Percentiles rank a stretch among this genome's conserved stretches.
These are phyloP conservation scores for Alternaria arbusti DNA, from an alignment of 2,329 filamentous ascomycete genomes.

Conservation along the genomic window DNA sequence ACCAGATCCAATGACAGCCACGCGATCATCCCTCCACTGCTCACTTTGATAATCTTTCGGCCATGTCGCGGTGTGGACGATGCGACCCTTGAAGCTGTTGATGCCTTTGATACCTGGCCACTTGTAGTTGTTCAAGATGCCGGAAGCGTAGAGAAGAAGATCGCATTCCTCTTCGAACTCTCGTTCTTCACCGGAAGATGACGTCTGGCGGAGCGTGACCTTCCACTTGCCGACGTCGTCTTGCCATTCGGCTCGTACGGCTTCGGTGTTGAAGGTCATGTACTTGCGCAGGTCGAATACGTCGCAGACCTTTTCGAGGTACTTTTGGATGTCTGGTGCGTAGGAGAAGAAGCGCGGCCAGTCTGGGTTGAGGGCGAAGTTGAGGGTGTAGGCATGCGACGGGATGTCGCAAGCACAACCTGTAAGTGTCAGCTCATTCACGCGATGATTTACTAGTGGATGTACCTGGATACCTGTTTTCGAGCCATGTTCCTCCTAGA, in stretches of 20 bases:
- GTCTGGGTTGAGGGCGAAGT: constrained; percentile 55
- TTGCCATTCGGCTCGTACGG: constrained; percentile 57
- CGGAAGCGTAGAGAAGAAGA: constrained; percentile 53
- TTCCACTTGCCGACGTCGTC: constrained; percentile 58
- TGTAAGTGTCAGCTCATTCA: background rate
- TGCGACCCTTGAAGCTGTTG: constrained; percentile 54
- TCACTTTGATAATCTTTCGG: constrained; percentile 54
- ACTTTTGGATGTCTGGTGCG: constrained; percentile 56
- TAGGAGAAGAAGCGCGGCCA: constrained; percentile 58
- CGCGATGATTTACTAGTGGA: too few species aligned
- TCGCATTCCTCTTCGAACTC: constrained; percentile 55
- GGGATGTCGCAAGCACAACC: constrained; percentile 56
- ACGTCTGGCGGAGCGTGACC: constrained; percentile 54
- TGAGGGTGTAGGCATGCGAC: constrained; percentile 54
- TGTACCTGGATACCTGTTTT: constrained; percentile 50
- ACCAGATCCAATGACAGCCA: constrained; percentile 56
- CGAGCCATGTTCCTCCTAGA: constrained; percentile 55
- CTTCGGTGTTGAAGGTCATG: constrained; percentile 60
- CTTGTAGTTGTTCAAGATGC: constrained; percentile 51
- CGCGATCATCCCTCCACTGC: constrained; percentile 49
- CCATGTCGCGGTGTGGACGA: constrained; percentile 56
- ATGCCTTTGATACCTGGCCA: constrained; percentile 51
- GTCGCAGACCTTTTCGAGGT: constrained; percentile 57
- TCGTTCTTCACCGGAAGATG: constrained; percentile 37
- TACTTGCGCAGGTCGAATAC: constrained; percentile 59